Percentiles rank a stretch among this genome's conserved stretches.
phyloP scores from a whole-genome alignment of 139 green algal species.

The Coelastrella sp. region DNA sequence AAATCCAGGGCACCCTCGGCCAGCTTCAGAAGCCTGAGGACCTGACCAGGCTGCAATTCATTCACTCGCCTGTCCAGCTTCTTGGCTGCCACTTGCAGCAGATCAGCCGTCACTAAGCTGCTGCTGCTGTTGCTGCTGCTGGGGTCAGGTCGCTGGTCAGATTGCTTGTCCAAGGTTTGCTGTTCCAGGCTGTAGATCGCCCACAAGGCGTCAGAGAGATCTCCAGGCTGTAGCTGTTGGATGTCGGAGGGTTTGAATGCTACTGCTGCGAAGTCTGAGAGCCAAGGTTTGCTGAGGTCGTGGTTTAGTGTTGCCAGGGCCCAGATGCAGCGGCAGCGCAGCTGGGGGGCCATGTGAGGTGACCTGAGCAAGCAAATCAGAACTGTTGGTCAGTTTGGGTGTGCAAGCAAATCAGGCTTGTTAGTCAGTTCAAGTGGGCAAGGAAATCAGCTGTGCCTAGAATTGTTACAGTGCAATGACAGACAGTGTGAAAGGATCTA shows the following conservation, averaged over 20 bases:
- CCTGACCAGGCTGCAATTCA: slow-evolving; percentile 20
- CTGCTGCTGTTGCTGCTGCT: slow-evolving; percentile 32
- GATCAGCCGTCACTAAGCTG: slow-evolving; percentile 12
- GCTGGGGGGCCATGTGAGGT: not conserved
- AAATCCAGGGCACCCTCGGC: not conserved
- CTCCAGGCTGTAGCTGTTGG: not conserved
- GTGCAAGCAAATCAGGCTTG: too few species aligned
- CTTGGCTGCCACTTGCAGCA: not conserved
- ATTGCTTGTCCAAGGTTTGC: not conserved
- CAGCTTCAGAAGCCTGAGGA: slow-evolving; percentile 27
- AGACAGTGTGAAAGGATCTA: too few species aligned
- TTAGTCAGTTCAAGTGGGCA: too few species aligned
- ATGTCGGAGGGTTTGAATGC: not conserved
- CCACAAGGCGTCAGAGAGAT: slow-evolving; percentile 29
- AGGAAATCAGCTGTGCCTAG: too few species aligned
- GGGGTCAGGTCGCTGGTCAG: not conserved
- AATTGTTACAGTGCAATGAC: too few species aligned
- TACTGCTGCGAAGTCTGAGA: not conserved
- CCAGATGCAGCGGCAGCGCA: slow-evolving; percentile 36
- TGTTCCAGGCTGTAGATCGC: slow-evolving; percentile 19
- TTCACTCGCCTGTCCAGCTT: slow-evolving; percentile 21
- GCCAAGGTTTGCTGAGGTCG: not conserved
- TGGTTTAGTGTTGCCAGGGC: slow-evolving; percentile 30
- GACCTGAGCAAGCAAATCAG: slow-evolving; percentile 3
- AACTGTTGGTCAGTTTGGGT: not conserved